phyloP scores from a whole-genome alignment of 73 alveolate genomes.

The Paramecium sexaurelia region DNA sequence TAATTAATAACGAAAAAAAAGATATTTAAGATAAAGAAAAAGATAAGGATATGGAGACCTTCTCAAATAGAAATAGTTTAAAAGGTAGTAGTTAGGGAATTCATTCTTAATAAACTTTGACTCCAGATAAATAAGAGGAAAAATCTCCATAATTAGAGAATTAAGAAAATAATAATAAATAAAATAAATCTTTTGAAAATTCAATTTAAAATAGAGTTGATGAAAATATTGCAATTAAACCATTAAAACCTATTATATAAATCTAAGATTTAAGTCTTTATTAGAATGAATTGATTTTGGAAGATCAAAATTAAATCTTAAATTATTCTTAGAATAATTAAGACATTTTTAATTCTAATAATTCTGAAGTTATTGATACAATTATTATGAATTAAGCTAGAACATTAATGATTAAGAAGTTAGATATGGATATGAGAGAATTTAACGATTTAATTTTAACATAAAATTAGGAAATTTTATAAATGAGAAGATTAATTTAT shows the following conservation, averaged over 20 bases:
- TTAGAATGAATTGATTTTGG: neutral
- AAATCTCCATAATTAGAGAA: neutral
- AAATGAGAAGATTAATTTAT: neutral
- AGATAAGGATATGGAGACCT: neutral
- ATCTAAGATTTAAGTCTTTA: neutral
- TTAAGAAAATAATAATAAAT: neutral
- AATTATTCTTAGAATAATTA: neutral
- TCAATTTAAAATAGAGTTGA: neutral
- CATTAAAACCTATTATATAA: neutral
- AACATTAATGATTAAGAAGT: neutral
- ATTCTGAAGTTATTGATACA: neutral
- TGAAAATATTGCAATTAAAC: neutral
- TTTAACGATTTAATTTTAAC: neutral
- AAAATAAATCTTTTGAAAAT: neutral
- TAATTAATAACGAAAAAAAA: neutral
- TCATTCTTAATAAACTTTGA: neutral
- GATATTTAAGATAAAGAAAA: neutral
- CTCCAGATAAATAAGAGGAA: neutral
- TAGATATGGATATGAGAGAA: slow-evolving; percentile 55
- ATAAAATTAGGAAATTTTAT: slow-evolving; percentile 2
- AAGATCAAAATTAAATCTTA: neutral
- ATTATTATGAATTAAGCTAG: slow-evolving; percentile 7
- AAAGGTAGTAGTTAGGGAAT: neutral
- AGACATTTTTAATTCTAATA: neutral
- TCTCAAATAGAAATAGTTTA: neutral